phyloP scores from a whole-genome alignment of 768 basidiomycete species.

The Tricholoma furcatifolium region DNA sequence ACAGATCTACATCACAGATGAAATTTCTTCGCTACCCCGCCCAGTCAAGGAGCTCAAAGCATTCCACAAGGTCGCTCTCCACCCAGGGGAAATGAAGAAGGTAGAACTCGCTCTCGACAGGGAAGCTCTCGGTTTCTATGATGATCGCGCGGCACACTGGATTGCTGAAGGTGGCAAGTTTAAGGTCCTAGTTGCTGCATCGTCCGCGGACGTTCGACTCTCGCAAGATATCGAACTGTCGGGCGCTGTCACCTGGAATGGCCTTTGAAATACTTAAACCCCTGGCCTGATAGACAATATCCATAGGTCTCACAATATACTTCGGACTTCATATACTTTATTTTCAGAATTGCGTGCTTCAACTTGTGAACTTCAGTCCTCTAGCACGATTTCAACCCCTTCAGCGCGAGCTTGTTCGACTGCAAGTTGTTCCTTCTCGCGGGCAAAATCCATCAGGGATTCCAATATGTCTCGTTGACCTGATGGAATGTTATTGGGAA shows the following conservation, averaged over 20 bases:
- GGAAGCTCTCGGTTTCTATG: slow-evolving; percentile 50
- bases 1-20: slow-evolving; percentile 48
- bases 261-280: slow-evolving; percentile 26
- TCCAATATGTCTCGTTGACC: slow-evolving; percentile 61
- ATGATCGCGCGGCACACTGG: slow-evolving; percentile 42
- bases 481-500: slow-evolving; percentile 19
- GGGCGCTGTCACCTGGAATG: slow-evolving; percentile 39
- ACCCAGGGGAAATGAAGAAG: slow-evolving; percentile 40
- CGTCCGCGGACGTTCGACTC: slow-evolving; percentile 42
- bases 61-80: slow-evolving; percentile 45
- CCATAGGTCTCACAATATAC: neutral
- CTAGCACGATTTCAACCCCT: slow-evolving; percentile 56
- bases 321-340: neutral
- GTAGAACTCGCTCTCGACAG: slow-evolving; percentile 40
- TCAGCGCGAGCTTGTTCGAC: slow-evolving; percentile 46
- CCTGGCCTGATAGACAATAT: neutral
- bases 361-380: slow-evolving; percentile 25
- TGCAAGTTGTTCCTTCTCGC: slow-evolving; percentile 45
- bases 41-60: slow-evolving; percentile 46
- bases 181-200: slow-evolving; percentile 42
- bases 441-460: slow-evolving; percentile 50
- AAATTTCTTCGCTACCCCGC: slow-evolving; percentile 39
- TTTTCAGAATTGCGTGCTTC: neutral
- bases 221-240: slow-evolving; percentile 31
- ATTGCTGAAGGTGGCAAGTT: slow-evolving; percentile 48